Conservation (phyloP, 2,329 filamentous ascomycete species). For the Knufia fluminis region DNA sequence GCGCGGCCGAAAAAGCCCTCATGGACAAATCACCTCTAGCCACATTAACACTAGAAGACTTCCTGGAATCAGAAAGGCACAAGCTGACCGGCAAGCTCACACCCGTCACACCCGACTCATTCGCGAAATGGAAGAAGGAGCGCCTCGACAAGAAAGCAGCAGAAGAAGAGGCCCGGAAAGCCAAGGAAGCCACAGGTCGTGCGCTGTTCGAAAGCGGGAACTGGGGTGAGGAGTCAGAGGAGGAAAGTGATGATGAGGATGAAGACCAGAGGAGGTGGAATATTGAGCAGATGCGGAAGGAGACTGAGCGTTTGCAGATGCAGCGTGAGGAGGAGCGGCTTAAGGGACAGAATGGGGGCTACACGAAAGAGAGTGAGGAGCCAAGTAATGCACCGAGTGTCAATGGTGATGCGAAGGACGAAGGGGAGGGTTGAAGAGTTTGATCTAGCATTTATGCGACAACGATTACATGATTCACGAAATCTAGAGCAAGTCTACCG, state of each 20-base stretch:
- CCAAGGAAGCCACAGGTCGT: conserved; percentile 91
- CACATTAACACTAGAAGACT: conserved; percentile 92
- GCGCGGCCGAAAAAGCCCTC: conserved; percentile 87
- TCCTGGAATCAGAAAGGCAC: conserved; percentile 90
- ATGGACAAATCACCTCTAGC: conserved; percentile 93
- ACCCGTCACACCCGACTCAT: conserved; percentile 83
- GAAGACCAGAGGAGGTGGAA: conserved; percentile 55
- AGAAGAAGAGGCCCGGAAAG: conserved; percentile 78
- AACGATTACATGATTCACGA: not conserved
- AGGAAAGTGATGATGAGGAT: conserved; percentile 46
- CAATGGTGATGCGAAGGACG: conserved; percentile 5
- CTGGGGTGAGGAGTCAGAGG: conserved; percentile 62
- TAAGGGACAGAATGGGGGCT: not conserved
- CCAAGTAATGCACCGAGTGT: conserved; percentile 5
- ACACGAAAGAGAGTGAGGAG: not conserved
- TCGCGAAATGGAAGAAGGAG: conserved; percentile 95
- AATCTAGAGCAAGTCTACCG: too few species aligned
- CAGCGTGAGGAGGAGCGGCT: conserved; percentile 69
- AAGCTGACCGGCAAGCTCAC: conserved; percentile 87
- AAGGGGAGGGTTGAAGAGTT: conserved; percentile 4
- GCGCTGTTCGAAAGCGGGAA: conserved; percentile 95
- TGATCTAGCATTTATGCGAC: not conserved
- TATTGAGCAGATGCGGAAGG: conserved; percentile 67
- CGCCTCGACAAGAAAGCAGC: conserved; percentile 91
- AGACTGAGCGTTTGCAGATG: conserved; percentile 69